These are phyloP conservation scores for Globisporangium carolinianum DNA, from an alignment of 352 stramenopile species.

Conservation along the genomic window DNA sequence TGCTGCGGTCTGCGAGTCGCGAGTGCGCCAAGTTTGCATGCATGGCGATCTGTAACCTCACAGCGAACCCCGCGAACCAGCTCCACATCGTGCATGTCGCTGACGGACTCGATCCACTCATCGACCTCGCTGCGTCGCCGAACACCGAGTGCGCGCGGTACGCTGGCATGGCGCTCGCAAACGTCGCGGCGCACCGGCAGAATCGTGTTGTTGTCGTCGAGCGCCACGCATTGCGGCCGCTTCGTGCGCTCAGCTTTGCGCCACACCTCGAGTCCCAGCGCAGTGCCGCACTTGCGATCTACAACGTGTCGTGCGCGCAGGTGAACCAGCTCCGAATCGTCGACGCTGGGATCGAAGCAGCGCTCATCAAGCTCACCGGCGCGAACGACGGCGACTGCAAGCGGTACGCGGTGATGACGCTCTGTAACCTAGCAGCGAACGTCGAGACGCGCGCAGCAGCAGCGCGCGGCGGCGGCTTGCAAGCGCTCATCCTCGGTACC, in stretches of 20 bases:
- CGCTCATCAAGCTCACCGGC: constrained; percentile 81
- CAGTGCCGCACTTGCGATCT: constrained; percentile 88
- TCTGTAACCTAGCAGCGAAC: constrained; percentile 95
- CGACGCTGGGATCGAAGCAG: constrained; percentile 78
- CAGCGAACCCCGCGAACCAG: constrained; percentile 88
- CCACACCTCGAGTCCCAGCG: constrained; percentile 87
- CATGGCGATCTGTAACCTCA: constrained; percentile 95
- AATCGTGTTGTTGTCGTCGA: constrained; percentile 89
- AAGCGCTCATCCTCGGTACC: constrained; percentile 82
- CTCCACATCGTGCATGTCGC: constrained; percentile 75
- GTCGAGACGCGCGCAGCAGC: constrained; percentile 82
- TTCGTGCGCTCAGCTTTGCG: constrained; percentile 78
- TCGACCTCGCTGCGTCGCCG: constrained; percentile 65
- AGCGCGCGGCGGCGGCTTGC: constrained; percentile 87
- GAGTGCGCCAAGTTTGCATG: constrained; percentile 84
- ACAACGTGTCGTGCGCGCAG: constrained; percentile 93
- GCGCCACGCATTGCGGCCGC: constrained; percentile 59
- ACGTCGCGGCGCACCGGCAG: constrained; percentile 86
- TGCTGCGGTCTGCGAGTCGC: constrained; percentile 37
- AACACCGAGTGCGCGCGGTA: constrained; percentile 84
- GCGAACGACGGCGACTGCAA: constrained; percentile 90
- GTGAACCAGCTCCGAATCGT: constrained; percentile 89
- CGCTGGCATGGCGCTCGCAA: constrained; percentile 92
- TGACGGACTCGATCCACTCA: constrained; percentile 62
- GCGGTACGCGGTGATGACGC: constrained; percentile 91